Evolutionary conservation across 768 basidiomycete genomes (phyloP).

Genomic region (Suillus weaverae): DNA sequence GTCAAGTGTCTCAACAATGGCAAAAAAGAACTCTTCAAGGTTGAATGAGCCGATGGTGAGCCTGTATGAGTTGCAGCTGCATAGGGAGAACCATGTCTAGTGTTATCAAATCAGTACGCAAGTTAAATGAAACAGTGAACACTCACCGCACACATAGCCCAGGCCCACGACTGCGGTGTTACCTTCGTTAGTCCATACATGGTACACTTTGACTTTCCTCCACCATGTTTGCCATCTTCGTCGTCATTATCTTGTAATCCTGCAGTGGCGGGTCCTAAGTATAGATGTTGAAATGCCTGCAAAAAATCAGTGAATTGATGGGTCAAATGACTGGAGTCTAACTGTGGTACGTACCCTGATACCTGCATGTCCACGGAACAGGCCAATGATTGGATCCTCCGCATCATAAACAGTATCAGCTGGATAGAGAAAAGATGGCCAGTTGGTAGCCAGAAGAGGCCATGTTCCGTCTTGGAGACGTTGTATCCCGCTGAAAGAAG

Average conservation of each 20-base stretch:
- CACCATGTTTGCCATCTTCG: not conserved
- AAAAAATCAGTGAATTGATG: not conserved
- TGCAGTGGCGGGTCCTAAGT: slow-evolving; percentile 5
- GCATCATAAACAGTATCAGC: not conserved
- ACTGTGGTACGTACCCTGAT: slow-evolving; percentile 2
- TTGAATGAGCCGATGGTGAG: not conserved
- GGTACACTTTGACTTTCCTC: not conserved
- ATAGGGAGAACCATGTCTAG: not conserved
- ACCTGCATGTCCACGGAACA: not conserved
- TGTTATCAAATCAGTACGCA: not conserved
- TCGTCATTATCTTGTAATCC: not conserved
- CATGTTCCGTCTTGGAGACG: slow-evolving; percentile 5
- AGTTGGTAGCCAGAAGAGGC: not conserved
- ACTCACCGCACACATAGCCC: not conserved
- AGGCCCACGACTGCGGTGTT: not conserved
- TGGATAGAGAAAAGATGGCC: slow-evolving; percentile 3
- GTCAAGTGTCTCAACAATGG: not conserved
- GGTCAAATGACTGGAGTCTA: no score
- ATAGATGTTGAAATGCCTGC: not conserved
- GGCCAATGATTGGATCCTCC: not conserved
- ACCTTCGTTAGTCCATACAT: not conserved
- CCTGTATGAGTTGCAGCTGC: not conserved
- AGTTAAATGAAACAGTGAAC: not conserved
- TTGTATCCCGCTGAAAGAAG: not conserved
- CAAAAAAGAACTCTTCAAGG: not conserved